Evolutionary conservation across 495 filamentous ascomycete species (phyloP), one percentile per base, ranked within the genome.

Genomic region (Penicillium samsonianum): DNA sequence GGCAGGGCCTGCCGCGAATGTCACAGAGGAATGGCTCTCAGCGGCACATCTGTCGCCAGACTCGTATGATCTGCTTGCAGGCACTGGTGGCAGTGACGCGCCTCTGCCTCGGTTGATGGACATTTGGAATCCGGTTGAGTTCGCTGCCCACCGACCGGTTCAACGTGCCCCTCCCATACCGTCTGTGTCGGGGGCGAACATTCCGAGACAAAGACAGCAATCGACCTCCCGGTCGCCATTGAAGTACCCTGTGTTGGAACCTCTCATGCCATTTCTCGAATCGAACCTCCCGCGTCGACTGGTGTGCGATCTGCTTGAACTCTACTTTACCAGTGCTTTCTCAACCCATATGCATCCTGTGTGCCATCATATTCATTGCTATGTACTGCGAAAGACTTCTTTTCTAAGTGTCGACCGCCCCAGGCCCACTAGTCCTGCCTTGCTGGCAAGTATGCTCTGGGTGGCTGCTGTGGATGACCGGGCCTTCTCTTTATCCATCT

Each of bases 391-490:
- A 55, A 96, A 95, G 67, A 84, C 86, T 43, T 94, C 92, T 6
- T 93, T 97, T 71, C 79, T 97, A 37, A 87, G 90, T 67, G 82
- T 80, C 23, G 88, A 85, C 51, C 87, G 83, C 59, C 91, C 91
- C 38, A 82, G 92, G 50, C 79, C 83, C 59, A 96, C 91, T 71
- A 92, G 90, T 64, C 92, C 92, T 33, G 90, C 92, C 0, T 78
- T 97, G 37, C 78, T 97, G 38, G 89, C 92, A 10, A 94, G 90
- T 71, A 96, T 96, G 88, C 86, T 96, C 17, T 97, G 91, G 91
- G 90, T 96, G 23, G 90, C 90, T 17, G 91, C 91, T 14, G 89
- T 96, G 66, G 96, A 94, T 44, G 92, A 92, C 71, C 89, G 96
- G 68, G 90, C 92, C 8, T 85, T 91, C 56, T 91, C 91, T 61